Percentiles rank a stretch among this genome's conserved stretches.
phyloP scores from a whole-genome alignment of 1,284 basidiomycete species.

The Xerocomus amazonicus region DNA sequence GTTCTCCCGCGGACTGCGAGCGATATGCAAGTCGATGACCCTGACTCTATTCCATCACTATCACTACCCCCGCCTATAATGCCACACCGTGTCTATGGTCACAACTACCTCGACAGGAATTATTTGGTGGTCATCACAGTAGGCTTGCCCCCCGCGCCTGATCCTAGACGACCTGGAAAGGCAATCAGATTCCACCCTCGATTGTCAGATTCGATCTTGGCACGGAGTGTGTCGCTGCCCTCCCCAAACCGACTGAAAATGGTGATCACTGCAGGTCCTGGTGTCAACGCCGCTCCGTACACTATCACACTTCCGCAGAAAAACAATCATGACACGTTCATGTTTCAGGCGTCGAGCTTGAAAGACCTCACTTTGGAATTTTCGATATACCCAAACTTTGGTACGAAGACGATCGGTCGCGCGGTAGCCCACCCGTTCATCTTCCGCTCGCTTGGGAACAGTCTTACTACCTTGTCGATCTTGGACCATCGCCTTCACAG shows the following conservation, averaged over 20 bases:
- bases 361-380: conserved; percentile 84
- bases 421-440: conserved; percentile 83
- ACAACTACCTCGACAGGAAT: conserved; percentile 88
- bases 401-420: conserved; percentile 95
- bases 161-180: conserved; percentile 24
- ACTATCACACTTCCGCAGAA: conserved; percentile 83
- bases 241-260: conserved; percentile 86
- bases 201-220: conserved; percentile 58
- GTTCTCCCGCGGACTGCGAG: conserved; percentile 15
- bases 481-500: conserved; percentile 91
- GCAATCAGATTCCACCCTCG: conserved; percentile 68
- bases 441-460: conserved; percentile 58
- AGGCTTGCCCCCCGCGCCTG: conserved; percentile 56
- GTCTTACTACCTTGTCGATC: conserved; percentile 61
- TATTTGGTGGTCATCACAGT: conserved; percentile 86
- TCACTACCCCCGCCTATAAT: conserved; percentile 98
- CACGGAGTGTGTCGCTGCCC: conserved; percentile 46
- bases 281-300: conserved; percentile 82
- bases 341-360: conserved; percentile 76
- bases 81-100: conserved; percentile 88
- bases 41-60: conserved; percentile 89
- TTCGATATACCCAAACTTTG: conserved; percentile 96
- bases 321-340: conserved; percentile 79
- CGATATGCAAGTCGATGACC: conserved; percentile 44
- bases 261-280: conserved; percentile 82